Conservation (phyloP, 73 alveolate genomes). For the Paramecium primaurelia region DNA sequence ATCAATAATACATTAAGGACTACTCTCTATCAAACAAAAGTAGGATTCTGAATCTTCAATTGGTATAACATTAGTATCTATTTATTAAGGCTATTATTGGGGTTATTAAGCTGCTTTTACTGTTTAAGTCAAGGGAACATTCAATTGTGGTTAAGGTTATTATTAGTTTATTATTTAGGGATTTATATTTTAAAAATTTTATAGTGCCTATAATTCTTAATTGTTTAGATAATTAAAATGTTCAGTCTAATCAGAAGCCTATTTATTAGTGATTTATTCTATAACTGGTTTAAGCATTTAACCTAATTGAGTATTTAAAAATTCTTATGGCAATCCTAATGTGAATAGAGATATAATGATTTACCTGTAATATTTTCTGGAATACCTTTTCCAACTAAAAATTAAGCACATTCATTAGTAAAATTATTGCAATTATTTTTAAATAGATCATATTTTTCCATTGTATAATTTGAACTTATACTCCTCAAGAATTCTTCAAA, state of each 20-base stretch:
- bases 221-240: neutral
- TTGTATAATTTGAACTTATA: conserved; percentile 76
- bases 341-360: neutral
- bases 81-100: conserved; percentile 3
- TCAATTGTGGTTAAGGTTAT: neutral
- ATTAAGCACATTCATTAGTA: conserved; percentile 93
- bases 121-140: neutral
- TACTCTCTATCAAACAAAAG: conserved; percentile 18
- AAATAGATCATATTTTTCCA: conserved; percentile 87
- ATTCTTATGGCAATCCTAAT: conserved; percentile 83
- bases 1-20: conserved; percentile 40
- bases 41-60: conserved; percentile 2
- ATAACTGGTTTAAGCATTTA: conserved; percentile 92
- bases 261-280: conserved; percentile 64
- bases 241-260: neutral
- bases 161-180: neutral
- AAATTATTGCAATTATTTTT: conserved; percentile 96
- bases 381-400: conserved; percentile 85
- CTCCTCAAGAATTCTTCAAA: conserved; percentile 83
- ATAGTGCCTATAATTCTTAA: neutral
- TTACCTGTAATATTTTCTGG: conserved; percentile 82
- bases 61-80: conserved; percentile 42
- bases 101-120: neutral
- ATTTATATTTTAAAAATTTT: neutral
- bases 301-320: conserved; percentile 92